phyloP scores from a whole-genome alignment of 1,284 basidiomycete genomes.

The Pascua guehoae region DNA sequence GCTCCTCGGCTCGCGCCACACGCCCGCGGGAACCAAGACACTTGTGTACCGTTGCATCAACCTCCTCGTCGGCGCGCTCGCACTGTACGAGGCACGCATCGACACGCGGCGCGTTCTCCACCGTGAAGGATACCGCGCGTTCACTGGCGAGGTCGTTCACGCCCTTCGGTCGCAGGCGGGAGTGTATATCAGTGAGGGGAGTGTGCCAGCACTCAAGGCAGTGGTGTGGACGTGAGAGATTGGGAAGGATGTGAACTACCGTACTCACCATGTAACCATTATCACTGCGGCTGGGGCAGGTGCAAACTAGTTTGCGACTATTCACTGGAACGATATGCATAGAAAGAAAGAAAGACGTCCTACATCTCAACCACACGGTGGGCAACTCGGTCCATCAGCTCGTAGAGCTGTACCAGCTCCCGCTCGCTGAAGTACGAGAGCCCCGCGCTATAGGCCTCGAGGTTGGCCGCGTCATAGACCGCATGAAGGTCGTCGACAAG shows the following conservation, averaged over 20 bases:
- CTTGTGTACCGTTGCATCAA: constrained; percentile 44
- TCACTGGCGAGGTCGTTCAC: constrained; percentile 21
- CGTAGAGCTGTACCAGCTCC: too few relatives aligned
- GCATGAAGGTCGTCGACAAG: too few relatives aligned
- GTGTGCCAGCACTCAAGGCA: constrained; percentile 29
- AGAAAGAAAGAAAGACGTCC: too few relatives aligned
- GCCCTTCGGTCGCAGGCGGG: constrained; percentile 23
- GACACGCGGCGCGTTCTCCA: constrained; percentile 25
- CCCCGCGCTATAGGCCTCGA: too few relatives aligned
- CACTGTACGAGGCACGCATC: constrained; percentile 18
- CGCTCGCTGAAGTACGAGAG: too few relatives aligned
- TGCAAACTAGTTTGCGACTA: too few relatives aligned
- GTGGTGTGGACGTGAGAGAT: constrained; percentile 4
- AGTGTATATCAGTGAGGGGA: constrained; percentile 19
- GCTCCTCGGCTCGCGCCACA: constrained; percentile 22
- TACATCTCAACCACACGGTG: too few relatives aligned
- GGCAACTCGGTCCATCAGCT: too few relatives aligned
- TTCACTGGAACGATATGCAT: too few relatives aligned
- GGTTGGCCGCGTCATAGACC: too few relatives aligned
- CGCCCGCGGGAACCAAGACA: constrained; percentile 28
- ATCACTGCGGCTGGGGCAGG: too few relatives aligned
- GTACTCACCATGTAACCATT: too few relatives aligned
- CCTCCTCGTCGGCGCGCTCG: constrained; percentile 9
- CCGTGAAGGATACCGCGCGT: constrained; percentile 32
- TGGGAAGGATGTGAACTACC: neutral